Evolutionary conservation across 805 yeast genomes (phyloP), one percentile per base, ranked within the genome.

Genomic region (Starmerella khaoyaiensis): DNA sequence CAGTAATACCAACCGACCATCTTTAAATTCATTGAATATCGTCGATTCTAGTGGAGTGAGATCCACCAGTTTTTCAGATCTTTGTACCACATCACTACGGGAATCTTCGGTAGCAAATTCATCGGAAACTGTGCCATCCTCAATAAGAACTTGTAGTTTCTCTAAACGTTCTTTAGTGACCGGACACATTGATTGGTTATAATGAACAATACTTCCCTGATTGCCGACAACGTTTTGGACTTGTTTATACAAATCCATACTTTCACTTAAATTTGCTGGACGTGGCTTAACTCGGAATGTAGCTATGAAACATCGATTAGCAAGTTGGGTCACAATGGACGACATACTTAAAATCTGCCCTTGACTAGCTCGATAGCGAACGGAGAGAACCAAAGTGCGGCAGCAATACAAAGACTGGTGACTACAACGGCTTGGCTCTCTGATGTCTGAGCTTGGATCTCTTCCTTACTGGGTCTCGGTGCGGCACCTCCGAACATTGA

Each of bases 331-430:
- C 34, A 17, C 15, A 19, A 9, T 31, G 19, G 34, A 27, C 8
- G 12, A 10, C 12, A 10, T 22, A 14, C 17, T 52, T 49, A 59
- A 44, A 59, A 59, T 29, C 59, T 57, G 41, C 61, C 61, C 44
- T 50, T 53, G 48, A 59, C 50, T 28, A 59, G 54, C 45, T 59
- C 61, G 41, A 59, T 47, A 28, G 61, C 63, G 34, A 57, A 49
- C 26, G 63, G 63, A 35, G 62, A 59, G 28, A 58, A 46, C 64
- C 65, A 61, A 25, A 61, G 52, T n/a, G 60, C 61, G 24, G 52
- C 58, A 21, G 61, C 63, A 18, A 52, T 39, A 40, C 47, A 51
- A 24, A 56, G 44, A 28, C 62, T 53, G 38, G 52, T 51, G 35
- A 44, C 33, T 33, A 61, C 47, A 23, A 51, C 51, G 39, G 48